Conservation (phyloP, 768 basidiomycete species). For the Tephrocybe sp. region DNA sequence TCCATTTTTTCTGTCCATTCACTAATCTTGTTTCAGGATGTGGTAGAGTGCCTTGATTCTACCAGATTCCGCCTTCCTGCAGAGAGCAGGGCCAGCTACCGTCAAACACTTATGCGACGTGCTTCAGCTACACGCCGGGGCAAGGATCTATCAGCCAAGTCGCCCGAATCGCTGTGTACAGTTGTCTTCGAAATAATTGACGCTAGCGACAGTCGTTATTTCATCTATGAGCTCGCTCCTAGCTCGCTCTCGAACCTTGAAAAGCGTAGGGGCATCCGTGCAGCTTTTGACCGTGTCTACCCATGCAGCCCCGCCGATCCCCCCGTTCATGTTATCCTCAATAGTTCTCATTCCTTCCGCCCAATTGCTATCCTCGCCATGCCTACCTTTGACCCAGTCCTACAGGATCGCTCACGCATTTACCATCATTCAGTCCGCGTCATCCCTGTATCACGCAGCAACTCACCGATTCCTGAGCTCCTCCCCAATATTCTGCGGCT, state of each 20-base stretch:
- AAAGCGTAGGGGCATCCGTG: not conserved
- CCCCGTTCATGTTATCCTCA: conserved; percentile 1
- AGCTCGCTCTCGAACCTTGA: not conserved
- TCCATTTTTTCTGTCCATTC: not conserved
- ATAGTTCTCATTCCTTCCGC: conserved; percentile 1
- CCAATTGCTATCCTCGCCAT: not conserved
- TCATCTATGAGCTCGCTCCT: not conserved
- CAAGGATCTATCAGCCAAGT: not conserved
- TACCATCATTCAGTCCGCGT: conserved; percentile 1
- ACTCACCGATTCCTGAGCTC: not conserved
- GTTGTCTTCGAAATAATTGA: conserved; percentile 6
- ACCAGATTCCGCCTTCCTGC: not conserved
- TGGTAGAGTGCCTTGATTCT: conserved; percentile 1
- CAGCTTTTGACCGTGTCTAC: conserved; percentile 4
- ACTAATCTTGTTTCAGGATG: not conserved
- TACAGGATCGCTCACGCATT: not conserved
- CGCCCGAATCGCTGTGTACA: not conserved
- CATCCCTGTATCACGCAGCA: not conserved
- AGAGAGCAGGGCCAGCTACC: not conserved
- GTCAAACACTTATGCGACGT: not conserved
- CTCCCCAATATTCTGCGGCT: not conserved
- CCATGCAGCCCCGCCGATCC: not conserved
- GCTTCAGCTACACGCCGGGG: not conserved
- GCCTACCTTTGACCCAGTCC: not conserved
- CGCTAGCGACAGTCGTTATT: not conserved